Base-by-base conservation (phyloP, 129 eudicot genomes). In the Heracleum sosnowskyi region DNA sequence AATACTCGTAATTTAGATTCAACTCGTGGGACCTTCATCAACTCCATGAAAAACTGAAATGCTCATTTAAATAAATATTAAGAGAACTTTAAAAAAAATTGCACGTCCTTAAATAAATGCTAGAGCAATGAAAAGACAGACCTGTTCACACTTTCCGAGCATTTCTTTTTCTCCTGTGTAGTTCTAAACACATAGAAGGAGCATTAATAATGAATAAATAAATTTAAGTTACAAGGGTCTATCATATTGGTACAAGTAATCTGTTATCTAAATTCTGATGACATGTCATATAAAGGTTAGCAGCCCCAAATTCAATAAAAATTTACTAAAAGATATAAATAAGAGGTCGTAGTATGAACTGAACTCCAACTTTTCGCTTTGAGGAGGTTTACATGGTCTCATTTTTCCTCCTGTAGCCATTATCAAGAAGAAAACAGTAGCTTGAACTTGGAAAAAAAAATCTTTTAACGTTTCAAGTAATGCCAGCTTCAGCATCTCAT, bases 121-220 rank as follows among this genome's bases (percentile, higher is more conserved):
- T 29, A 57, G 53, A 26, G 31, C 55, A 18, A 74, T 71, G 42
- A 63, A 29, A 45, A 78, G 83, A 31, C 13, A 29, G 24, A 94
- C 98, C 98, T 90, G 97, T 87, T 94, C 98, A 77, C 97, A 91
- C 86, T 90, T 94, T 84, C 98, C 98, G 26, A 94, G 98, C 96
- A 91, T 90, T 77, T 87, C 93, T 89, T 87, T 94, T 84, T 88
- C 90, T 77, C 98, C 98, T 17, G 79, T 86, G 77, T 90, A 94
- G 82, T 91, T 94, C 98, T 94, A 89, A 82, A 85, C 60, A 68
- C 26, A 31, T 35, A 12, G 69, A 15, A 73, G 57, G 57, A 44
- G 37, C 57, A 73, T 22, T 15, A 41, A 26, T 36, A 39, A 24
- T 37, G 22, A 72, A 10, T 71, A 39, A 40, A 3, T 24, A 22